Evolutionary conservation across 306 rosid genomes (phyloP), one percentile per base, ranked within the genome.

Genomic region (Pueraria montana): DNA sequence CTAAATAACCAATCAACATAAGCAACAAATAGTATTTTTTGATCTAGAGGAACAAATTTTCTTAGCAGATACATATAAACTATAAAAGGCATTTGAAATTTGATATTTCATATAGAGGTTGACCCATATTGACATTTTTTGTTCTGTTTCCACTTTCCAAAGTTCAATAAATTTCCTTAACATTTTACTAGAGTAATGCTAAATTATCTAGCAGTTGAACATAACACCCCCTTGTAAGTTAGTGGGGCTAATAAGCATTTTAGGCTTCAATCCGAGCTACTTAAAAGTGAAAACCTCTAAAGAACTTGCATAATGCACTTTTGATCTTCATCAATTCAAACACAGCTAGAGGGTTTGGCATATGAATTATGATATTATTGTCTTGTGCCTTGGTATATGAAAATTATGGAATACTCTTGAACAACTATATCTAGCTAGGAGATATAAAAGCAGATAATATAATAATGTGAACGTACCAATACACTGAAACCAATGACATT

Each of bases 401-500:
- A 58, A 11, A 58, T 58, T 17, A 58, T 23, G 32, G 16, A 64
- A 27, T 16, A 63, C 43, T 63, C 12, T 3, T 13, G 5, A 64
- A 30, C 17, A 32, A 1, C 11, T 14, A 55, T 18, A 20, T 20
- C 13, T 55, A 55, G 2, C 27, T 55, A 18, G 62, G 13, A 55
- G 17, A 55, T 18, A 55, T 55, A 55, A 55, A 13, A 55, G 0
- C 61, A 53, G 4, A 53, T 13, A 9, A 53, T 53, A 53, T 53
- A 24, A 13, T 38, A 0, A 18, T n/a, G 59, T 24, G 11, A 64
- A 84, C 88, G 18, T 72, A 89, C 94, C 87, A 92, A 32, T 45
- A 92, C 78, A 87, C 68, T 82, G 87, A 87, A 87, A 68, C 97
- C 97, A 5, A 91, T 76, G 66, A 86, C 91, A 2, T 86, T 59